Base-by-base conservation (phyloP, 257 asterid species). In the Solanum sejunctum region DNA sequence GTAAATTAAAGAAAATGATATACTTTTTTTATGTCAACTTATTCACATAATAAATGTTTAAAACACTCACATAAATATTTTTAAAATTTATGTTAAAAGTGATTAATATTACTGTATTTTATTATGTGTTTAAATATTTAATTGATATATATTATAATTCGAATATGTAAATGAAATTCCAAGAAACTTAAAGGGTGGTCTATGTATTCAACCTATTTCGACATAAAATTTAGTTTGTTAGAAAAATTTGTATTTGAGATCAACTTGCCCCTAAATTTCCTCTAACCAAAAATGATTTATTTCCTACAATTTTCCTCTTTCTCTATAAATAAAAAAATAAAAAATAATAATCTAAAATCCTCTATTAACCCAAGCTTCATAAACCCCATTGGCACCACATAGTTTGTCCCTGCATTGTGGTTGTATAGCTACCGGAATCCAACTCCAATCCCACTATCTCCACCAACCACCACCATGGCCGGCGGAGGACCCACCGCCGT, bases 401-500 rank as follows among this genome's bases (percentile, higher is more conserved):
- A 75, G 39, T 90, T 90, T 81, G 61, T 83, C 36, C 58, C 5
- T 28, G 80, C 88, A 56, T 85, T 80, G 63, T 82, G 77, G 61
- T 81, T 85, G 87, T 85, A 80, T 80, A 85, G 58, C 79, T 56
- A 81, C n/a, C 20, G 4, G 16, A 52, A 78, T 78, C 83, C 49
- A 26, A 26, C 47, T 26, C 81, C 66, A 18, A 8, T 39, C 21
- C 82, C 75, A 70, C 82, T 45, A 71, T 23, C 88, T 89, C 72
- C 20, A 13, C 52, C 71, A 78, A 52, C 56, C 80, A 51, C 56
- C 83, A 84, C 86, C 86, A 93, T 94, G 98, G 92, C 95, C 89
- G 97, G 91, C 90, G 94, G 89, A 80, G 89, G 85, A n/a, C 13
- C 82, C 85, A 70, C 89, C 89, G 86, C 86, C 85, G 86, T 85